Evolutionary conservation across 2,329 filamentous ascomycete genomes (phyloP).

Genomic region (Stemphylium lycopersici): DNA sequence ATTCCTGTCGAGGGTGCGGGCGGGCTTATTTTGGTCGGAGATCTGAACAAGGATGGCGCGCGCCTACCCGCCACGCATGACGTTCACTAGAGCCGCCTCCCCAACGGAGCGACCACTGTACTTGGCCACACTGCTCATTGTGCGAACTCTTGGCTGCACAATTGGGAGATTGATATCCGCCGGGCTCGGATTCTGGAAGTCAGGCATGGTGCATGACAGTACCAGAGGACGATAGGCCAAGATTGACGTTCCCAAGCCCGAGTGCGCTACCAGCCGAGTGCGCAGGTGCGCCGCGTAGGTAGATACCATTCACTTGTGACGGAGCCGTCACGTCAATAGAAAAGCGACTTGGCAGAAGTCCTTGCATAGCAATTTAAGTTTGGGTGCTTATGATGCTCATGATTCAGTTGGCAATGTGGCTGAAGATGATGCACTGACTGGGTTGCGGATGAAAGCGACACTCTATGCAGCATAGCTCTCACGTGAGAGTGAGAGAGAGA

Average conservation of each 20-base stretch:
- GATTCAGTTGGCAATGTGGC: no score
- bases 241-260: neutral
- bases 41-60: constrained; percentile 15
- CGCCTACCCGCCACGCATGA: constrained; percentile 7
- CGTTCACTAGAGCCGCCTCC: constrained; percentile 3
- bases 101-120: neutral
- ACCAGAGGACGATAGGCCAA: neutral
- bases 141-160: neutral
- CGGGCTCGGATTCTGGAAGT: no score
- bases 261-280: neutral
- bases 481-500: no score
- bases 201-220: neutral
- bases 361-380: no score
- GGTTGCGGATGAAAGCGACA: no score
- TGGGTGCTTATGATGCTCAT: no score
- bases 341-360: neutral
- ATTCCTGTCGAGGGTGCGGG: constrained; percentile 10
- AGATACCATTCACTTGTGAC: neutral
- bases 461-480: no score
- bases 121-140: neutral
- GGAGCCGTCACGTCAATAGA: neutral
- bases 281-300: neutral
- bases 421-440: no score
- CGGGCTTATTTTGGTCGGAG: constrained; percentile 7
- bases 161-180: no score